phyloP scores from a whole-genome alignment of 768 basidiomycete species.

The Lentinula edodes region DNA sequence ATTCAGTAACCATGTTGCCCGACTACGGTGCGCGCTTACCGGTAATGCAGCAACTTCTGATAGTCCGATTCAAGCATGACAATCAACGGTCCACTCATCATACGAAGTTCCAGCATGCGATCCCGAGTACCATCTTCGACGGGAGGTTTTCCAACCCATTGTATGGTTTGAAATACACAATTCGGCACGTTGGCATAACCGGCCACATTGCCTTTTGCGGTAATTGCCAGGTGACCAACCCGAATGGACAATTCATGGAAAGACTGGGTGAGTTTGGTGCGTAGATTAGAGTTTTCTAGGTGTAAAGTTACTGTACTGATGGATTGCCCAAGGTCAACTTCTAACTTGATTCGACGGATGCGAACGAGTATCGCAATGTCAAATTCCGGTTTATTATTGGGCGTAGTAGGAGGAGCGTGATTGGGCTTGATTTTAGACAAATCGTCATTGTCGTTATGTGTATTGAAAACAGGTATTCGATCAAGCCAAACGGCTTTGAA shows the following conservation, averaged over 20 bases:
- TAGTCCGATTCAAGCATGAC: slow-evolving; percentile 71
- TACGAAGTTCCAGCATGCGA: slow-evolving; percentile 64
- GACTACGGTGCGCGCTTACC: slow-evolving; percentile 39
- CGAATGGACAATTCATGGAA: slow-evolving; percentile 60
- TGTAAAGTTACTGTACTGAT: slow-evolving; percentile 70
- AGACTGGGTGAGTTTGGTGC: slow-evolving; percentile 58
- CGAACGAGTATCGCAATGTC: slow-evolving; percentile 63
- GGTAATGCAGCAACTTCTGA: slow-evolving; percentile 67
- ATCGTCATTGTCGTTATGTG: slow-evolving; percentile 23
- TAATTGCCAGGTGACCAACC: slow-evolving; percentile 57
- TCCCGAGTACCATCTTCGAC: slow-evolving; percentile 27
- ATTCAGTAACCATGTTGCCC: not conserved
- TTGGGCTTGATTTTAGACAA: slow-evolving; percentile 15
- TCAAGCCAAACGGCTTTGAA: slow-evolving; percentile 96
- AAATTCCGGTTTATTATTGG: slow-evolving; percentile 35
- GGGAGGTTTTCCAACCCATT: slow-evolving; percentile 41
- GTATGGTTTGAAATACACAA: slow-evolving; percentile 71
- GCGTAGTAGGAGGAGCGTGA: slow-evolving; percentile 14
- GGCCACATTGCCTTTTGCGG: slow-evolving; percentile 69
- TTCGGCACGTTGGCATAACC: slow-evolving; percentile 63
- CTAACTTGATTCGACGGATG: slow-evolving; percentile 65
- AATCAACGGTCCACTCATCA: slow-evolving; percentile 69
- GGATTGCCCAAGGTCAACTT: slow-evolving; percentile 81
- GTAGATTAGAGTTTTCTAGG: slow-evolving; percentile 56
- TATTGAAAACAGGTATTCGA: slow-evolving; percentile 70